Conservation (phyloP, 1,139 yeast species). For the Nakaseomyces delphensis region DNA sequence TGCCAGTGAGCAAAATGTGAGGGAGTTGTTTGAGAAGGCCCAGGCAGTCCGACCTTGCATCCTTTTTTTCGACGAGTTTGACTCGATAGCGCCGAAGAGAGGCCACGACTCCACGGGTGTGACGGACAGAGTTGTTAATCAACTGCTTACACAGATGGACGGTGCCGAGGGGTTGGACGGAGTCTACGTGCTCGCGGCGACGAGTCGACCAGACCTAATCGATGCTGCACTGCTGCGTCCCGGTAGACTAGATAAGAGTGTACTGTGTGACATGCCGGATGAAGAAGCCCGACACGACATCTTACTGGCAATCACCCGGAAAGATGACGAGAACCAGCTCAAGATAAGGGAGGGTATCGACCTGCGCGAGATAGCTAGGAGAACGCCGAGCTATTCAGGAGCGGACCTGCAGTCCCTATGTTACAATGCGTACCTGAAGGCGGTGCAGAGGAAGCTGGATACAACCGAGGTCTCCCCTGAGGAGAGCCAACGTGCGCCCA, state of each 20-base stretch:
- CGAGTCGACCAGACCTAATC: constrained; percentile 88
- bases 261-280: constrained; percentile 81
- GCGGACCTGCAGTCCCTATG: constrained; percentile 93
- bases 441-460: constrained; percentile 69
- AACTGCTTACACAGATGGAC: constrained; percentile 95
- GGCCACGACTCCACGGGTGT: constrained; percentile 98
- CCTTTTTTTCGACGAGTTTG: constrained; percentile 91
- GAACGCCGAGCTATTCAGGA: constrained; percentile 77
- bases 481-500: background rate
- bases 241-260: constrained; percentile 88
- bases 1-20: constrained; percentile 89
- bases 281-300: constrained; percentile 67
- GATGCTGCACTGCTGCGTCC: constrained; percentile 94
- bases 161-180: constrained; percentile 98
- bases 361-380: constrained; percentile 46
- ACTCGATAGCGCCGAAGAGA: constrained; percentile 94
- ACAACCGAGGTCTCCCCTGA: background rate
- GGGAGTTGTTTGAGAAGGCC: constrained; percentile 90
- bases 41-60: constrained; percentile 70
- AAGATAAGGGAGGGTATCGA: constrained; percentile 43
- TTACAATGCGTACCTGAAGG: constrained; percentile 84
- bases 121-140: constrained; percentile 95
- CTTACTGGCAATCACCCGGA: constrained; percentile 32
- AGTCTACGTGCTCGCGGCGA: constrained; percentile 93
- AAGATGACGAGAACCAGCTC: constrained; percentile 36